Evolutionary conservation across 306 rosid genomes (phyloP).

Genomic region (Sicyos edulis): DNA sequence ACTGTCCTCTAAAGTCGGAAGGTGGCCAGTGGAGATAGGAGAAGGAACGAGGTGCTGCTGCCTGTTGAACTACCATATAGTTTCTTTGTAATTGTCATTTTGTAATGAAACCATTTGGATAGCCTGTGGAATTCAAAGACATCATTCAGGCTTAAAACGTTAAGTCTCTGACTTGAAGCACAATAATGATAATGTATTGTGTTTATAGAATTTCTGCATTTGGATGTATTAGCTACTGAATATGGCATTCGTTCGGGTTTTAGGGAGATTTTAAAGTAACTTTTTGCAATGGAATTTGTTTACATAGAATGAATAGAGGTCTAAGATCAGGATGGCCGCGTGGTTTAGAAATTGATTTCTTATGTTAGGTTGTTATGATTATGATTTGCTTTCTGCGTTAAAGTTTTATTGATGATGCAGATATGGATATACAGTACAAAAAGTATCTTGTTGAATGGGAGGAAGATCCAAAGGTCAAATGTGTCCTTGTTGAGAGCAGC

Average conservation of each 20-base stretch:
- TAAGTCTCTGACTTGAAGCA: neutral
- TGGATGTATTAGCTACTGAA: neutral
- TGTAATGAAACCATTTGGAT: neutral
- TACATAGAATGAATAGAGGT: no score
- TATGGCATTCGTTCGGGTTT: neutral
- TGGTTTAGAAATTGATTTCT: neutral
- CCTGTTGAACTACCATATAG: no score
- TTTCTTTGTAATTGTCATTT: neutral
- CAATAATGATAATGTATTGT: no score
- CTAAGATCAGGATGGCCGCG: neutral
- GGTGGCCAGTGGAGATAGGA: no score
- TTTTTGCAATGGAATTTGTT: neutral
- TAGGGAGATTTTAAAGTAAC: neutral
- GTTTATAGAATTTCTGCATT: neutral
- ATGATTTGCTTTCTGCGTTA: slow-evolving; percentile 21
- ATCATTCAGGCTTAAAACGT: neutral
- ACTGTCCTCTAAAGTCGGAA: no score
- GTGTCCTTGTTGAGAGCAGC: slow-evolving; percentile 83
- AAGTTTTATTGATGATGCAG: slow-evolving; percentile 37
- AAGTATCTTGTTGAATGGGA: slow-evolving; percentile 91
- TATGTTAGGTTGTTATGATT: neutral
- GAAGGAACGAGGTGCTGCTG: neutral
- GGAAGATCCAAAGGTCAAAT: slow-evolving; percentile 68
- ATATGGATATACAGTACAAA: slow-evolving; percentile 83
- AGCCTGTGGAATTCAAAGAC: neutral